A percentile compares a stretch with the other conserved stretches of the same genome.
These are phyloP conservation scores for Pelargonium citronellum DNA, from an alignment of 441 rosid species.

Conservation along the genomic window DNA sequence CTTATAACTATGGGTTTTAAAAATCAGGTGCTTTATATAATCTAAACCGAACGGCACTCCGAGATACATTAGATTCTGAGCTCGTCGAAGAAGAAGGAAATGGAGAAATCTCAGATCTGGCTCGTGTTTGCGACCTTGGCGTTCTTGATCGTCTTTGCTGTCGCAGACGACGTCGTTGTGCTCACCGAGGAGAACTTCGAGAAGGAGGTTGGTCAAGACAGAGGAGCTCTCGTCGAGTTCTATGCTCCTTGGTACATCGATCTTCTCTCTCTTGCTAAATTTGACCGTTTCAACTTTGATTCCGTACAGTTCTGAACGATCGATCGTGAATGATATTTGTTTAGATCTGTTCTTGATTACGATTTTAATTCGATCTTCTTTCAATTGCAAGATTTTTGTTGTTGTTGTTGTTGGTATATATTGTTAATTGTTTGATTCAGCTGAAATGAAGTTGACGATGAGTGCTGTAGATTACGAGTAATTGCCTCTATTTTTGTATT, in stretches of 20 bases:
- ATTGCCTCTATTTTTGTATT: background rate
- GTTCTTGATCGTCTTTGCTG: constrained; percentile 44
- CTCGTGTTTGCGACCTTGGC: constrained; percentile 38
- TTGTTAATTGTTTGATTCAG: background rate
- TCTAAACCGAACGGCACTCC: background rate
- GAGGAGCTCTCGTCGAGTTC: constrained; percentile 92
- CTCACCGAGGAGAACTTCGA: constrained; percentile 87
- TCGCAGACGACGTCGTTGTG: constrained; percentile 77
- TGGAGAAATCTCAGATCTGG: constrained; percentile 83
- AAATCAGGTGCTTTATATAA: background rate
- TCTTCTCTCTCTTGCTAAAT: background rate
- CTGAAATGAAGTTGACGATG: background rate
- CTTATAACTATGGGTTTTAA: background rate
- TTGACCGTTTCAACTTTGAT: background rate
- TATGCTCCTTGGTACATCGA: constrained; percentile 85
- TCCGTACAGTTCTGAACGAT: background rate
- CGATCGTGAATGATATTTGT: constrained; percentile 14
- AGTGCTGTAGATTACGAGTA: background rate
- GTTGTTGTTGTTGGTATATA: background rate
- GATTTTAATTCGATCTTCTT: background rate
- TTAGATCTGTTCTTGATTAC: constrained; percentile 9
- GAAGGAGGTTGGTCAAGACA: constrained; percentile 80
- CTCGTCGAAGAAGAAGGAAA: constrained; percentile 22
- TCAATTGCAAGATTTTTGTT: background rate
- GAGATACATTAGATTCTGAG: background rate